A percentile compares a stretch with the other conserved stretches of the same genome.
Conservation (phyloP, 2,329 filamentous ascomycete genomes). For the Mariannaea sp. region DNA sequence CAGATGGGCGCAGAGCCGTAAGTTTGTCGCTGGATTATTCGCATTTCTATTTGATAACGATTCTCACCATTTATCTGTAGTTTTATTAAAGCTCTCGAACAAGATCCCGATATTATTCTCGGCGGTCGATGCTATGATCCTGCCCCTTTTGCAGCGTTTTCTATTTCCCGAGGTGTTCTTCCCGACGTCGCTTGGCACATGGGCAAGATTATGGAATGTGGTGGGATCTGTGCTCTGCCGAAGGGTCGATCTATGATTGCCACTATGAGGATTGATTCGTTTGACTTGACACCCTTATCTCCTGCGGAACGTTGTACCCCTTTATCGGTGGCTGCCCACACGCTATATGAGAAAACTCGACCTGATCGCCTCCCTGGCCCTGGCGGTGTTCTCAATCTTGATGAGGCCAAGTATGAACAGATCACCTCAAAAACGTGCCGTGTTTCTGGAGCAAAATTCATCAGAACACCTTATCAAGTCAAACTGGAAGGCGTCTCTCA, state of each 20-base stretch:
- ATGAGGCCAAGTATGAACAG: slow-evolving; percentile 48
- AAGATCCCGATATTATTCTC: slow-evolving; percentile 38
- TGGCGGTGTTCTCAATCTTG: slow-evolving; percentile 52
- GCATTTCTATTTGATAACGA: no score
- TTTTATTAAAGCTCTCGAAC: slow-evolving; percentile 23
- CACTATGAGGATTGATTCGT: slow-evolving; percentile 48
- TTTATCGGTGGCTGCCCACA: slow-evolving; percentile 55
- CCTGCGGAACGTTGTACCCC: slow-evolving; percentile 50
- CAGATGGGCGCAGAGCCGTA: slow-evolving; percentile 35
- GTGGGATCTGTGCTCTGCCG: slow-evolving; percentile 51
- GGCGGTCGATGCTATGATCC: slow-evolving; percentile 47
- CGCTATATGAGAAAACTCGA: slow-evolving; percentile 57
- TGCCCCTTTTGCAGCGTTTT: slow-evolving; percentile 46
- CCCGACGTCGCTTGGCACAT: slow-evolving; percentile 51
- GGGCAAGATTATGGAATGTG: slow-evolving; percentile 61
- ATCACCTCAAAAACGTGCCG: slow-evolving; percentile 41
- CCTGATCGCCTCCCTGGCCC: slow-evolving; percentile 56
- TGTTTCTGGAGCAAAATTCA: slow-evolving; percentile 47
- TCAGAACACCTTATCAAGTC: slow-evolving; percentile 46
- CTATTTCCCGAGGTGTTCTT: slow-evolving; percentile 37
- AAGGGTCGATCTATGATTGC: slow-evolving; percentile 50
- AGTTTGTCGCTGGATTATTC: neutral
- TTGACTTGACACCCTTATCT: slow-evolving; percentile 51
- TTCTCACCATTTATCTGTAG: no score
- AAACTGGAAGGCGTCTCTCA: slow-evolving; percentile 54